phyloP scores from a whole-genome alignment of 305 asterid species.

The Fraxinus ornus region DNA sequence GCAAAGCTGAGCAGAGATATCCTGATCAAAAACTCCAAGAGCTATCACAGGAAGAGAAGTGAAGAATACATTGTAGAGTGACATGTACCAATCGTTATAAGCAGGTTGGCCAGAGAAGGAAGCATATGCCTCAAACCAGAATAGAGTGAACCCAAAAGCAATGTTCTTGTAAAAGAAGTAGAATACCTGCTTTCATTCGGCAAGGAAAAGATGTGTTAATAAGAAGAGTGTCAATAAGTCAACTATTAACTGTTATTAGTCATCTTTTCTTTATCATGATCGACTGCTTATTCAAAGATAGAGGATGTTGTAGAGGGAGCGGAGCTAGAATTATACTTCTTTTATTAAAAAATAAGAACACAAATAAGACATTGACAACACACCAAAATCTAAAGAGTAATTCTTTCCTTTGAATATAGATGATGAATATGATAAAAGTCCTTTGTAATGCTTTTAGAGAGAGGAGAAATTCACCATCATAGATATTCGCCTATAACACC shows the following conservation, averaged over 20 bases:
- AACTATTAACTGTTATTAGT: no score
- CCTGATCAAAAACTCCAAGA: slow-evolving; percentile 95
- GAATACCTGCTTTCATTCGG: slow-evolving; percentile 65
- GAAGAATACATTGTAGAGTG: slow-evolving; percentile 86
- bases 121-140: slow-evolving; percentile 88
- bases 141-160: slow-evolving; percentile 89
- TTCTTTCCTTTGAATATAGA: no score
- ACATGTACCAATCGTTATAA: slow-evolving; percentile 91
- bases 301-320: no score
- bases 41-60: slow-evolving; percentile 96
- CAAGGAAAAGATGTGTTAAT: not conserved
- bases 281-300: no score
- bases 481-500: slow-evolving; percentile 32
- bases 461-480: slow-evolving; percentile 15
- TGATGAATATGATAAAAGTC: not conserved
- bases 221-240: not conserved
- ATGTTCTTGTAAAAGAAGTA: slow-evolving; percentile 98
- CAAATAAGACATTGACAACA: no score
- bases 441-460: not conserved
- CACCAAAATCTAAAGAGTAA: not conserved
- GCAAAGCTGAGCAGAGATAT: slow-evolving; percentile 78
- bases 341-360: no score
- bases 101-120: slow-evolving; percentile 97
- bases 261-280: not conserved
- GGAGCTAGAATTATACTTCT: no score